Base-by-base conservation (phyloP, 129 eudicot genomes). In the Tagetes erecta region DNA sequence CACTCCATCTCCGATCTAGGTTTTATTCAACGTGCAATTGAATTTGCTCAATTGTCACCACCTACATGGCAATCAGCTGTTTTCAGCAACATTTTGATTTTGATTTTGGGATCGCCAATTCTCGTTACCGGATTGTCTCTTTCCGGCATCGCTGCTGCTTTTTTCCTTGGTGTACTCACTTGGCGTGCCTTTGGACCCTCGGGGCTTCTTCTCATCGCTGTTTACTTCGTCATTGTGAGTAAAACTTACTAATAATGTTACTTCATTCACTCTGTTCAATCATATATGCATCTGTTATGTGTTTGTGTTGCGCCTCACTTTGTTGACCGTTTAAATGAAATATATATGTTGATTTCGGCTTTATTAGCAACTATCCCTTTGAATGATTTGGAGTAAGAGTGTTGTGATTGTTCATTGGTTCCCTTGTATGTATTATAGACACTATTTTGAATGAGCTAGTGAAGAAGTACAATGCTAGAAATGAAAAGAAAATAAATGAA, bases 111-210 rank as follows among this genome's bases (percentile, higher is more conserved):
- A 51, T 82, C 95, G 40, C 99, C 97, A 31, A 30, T 95, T 79
- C 85, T 95, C 8, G 83, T 87, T 1, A 36, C 94, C 11, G 99
- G 99, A 1, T 77, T 95, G 75, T 88, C 90, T 12, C 50, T 77
- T 5, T 56, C 92, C 11, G 99, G 97, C 69, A 88, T 95, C 60
- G 94, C 53, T 3, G 89, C 99, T 2, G 97, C 99, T 35, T 95
- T 95, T 78, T 82, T 95, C 97, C 92, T 95, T 31, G 97, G 99
- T 6, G 81, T 85, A n/a, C 92, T 95, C 14, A 95, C 97, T 31
- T 95, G 99, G 99, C 91, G 97, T 1, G 93, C 92, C 33, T 91
- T 95, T 82, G 90, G 94, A 3, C 81, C 96, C 3, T 80, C 94
- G 37, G 97, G 97, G 58, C 88, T 95, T 72, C 88, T 95, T 80